phyloP scores from a whole-genome alignment of 2,329 filamentous ascomycete genomes.

The Cytospora piceicola region DNA sequence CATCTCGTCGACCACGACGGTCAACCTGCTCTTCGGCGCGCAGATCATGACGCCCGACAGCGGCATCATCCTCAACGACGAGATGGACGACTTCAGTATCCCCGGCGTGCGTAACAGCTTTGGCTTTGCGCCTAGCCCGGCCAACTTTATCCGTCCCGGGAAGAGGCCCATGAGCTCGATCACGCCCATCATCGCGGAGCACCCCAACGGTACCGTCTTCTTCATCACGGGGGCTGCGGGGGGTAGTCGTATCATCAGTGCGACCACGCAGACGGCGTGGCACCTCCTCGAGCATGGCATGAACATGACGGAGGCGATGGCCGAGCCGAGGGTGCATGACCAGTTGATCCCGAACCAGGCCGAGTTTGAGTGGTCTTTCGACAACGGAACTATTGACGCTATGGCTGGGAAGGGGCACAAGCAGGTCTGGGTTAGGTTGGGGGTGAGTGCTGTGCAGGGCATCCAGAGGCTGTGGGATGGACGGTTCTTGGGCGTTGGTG shows the following conservation, averaged over 20 bases:
- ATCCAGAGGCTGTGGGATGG: constrained; percentile 66
- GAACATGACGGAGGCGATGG: constrained; percentile 65
- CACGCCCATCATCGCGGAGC: constrained; percentile 75
- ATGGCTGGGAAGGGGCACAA: constrained; percentile 73
- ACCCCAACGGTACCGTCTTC: constrained; percentile 68
- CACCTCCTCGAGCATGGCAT: constrained; percentile 72
- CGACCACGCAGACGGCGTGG: constrained; percentile 77
- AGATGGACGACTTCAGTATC: constrained; percentile 84
- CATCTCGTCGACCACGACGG: constrained; percentile 80
- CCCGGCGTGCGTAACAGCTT: constrained; percentile 79
- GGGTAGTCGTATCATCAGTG: constrained; percentile 81
- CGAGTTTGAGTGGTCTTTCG: constrained; percentile 72
- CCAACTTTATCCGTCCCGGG: constrained; percentile 79
- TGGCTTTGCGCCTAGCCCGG: constrained; percentile 76
- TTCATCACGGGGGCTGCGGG: constrained; percentile 78
- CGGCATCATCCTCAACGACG: constrained; percentile 77
- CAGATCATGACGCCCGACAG: constrained; percentile 78
- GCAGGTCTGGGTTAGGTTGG: constrained; percentile 70
- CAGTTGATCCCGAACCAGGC: constrained; percentile 74
- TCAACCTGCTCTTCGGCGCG: constrained; percentile 86
- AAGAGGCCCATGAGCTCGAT: constrained; percentile 87
- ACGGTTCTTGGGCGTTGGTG: constrained; percentile 77
- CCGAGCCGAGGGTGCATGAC: constrained; percentile 75
- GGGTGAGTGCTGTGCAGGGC: constrained; percentile 73
- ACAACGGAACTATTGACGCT: constrained; percentile 70